Evolutionary conservation across 192 early-diverging fungal genomes (phyloP), one percentile per base, ranked within the genome.

Genomic region (Backusella tarrabulga): DNA sequence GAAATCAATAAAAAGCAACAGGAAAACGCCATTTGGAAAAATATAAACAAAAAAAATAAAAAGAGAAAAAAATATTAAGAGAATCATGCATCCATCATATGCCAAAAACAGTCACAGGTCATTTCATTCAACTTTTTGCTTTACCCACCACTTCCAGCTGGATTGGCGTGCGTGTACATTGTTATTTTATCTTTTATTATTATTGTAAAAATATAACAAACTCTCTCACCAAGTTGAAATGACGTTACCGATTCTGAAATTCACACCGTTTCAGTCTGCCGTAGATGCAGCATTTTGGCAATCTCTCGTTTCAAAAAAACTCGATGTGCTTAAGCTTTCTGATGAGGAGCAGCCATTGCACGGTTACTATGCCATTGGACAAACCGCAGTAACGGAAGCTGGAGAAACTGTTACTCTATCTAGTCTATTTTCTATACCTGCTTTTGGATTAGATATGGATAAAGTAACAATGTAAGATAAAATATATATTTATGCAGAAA

Each of bases 211-310:
- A 63, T 71, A n/a, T 11, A 56, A 23, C 50, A 11, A 35, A 14
- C 42, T 15, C 35, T 42, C 60, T 44, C 42, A 40, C 17, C 1
- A 46, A 17, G 14, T 9, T 23, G 34, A 21, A 19, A 71, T 75
- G 67, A 26, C 26, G 29, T 38, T 32, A 44, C n/a, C 9, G 44
- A 78, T 93, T 41, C 83, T 98, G 7, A 95, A 94, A 78, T 99
- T 97, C 77, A 90, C 94, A 71, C 85, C 94, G 12, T 95, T 96
- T 81, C 83, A 81, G 29, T 96, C 93, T 29, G 92, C 92, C 5
- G 94, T 97, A 3, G 95, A 97, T 74, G 90, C 95, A 1, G 87
- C 95, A 23, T 97, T 99, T 79, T 99, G 97, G 97, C 88, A 93
- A 36, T 78, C 89, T n/a, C 87, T 99, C 6, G 88, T 92, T 0